Evolutionary conservation across 1,284 basidiomycete species (phyloP), one percentile per base, ranked within the genome.

Genomic region (Flammula alnicola): DNA sequence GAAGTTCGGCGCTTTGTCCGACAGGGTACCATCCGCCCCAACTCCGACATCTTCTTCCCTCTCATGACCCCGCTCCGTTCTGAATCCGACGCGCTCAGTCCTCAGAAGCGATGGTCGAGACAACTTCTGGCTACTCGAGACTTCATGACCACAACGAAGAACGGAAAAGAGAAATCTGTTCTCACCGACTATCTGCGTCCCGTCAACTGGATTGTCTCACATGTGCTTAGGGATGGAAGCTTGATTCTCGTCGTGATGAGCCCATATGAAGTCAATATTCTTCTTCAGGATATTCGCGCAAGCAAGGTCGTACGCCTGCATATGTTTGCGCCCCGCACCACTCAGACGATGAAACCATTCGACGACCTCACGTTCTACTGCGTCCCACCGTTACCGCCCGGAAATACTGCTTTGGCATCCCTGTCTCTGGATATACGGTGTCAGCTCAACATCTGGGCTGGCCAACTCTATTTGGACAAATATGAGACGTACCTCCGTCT

Each of bases 361-460:
- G 75, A 79, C 35, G 64, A 75, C 42, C 68, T 48, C 5, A 2
- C 29, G 5, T 35, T 48, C 8, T 48, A 48, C 7, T 43, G 40
- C 78, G 58, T 72, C n/a, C 22, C 72, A 0, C 31, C 63, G 1
- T 45, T 67, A 0, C 55, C 57, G 3, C 33, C 22, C 22, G 22
- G 12, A 10, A 0, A 2, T 16, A 9, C n/a, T n/a, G n/a, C 29
- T 44, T 11, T 63, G 64, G 61, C 54, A 11, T 36, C 60, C 4
- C 49, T 65, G 1, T 36, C 55, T 19, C 5, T 41, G 12, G 44
- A 58, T 6, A 41, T 68, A 1, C 62, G 65, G 22, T 57, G 63
- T 25, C 71, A 77, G 48, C 59, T 80, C 17, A 72, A 73, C 46
- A 51, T 79, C 19, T 78, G 69, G 43, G 64, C 77, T 10, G 79